phyloP scores from a whole-genome alignment of 139 green algal species.

The Bryopsis sp. region DNA sequence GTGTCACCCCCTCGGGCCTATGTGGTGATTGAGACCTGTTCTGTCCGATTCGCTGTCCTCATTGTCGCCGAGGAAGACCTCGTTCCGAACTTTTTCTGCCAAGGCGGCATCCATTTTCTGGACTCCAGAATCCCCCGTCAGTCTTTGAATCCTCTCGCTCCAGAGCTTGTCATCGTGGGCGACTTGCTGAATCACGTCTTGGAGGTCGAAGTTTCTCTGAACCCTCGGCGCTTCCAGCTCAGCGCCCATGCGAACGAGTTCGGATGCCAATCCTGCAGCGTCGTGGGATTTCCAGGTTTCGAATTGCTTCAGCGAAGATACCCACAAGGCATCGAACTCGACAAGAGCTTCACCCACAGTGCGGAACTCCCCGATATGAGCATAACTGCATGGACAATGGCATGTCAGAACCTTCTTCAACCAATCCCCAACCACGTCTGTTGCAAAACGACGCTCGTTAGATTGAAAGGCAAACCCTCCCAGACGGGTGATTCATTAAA shows the following conservation, averaged over 20 bases:
- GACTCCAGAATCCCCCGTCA: conserved; percentile 48
- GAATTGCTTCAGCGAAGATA: conserved; percentile 86
- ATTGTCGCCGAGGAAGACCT: no score
- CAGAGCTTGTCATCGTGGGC: conserved; percentile 63
- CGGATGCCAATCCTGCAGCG: conserved; percentile 56
- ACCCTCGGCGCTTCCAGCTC: conserved; percentile 36
- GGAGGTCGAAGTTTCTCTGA: conserved; percentile 19
- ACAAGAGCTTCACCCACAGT: conserved; percentile 28
- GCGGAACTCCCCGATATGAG: not conserved
- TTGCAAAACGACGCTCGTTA: no score
- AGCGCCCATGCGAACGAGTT: conserved; percentile 51
- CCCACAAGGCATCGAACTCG: conserved; percentile 71
- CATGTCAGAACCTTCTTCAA: no score
- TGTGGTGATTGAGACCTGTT: not conserved
- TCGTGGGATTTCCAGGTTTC: conserved; percentile 82
- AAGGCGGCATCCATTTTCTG: conserved; percentile 63
- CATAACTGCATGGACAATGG: no score
- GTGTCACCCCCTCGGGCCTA: conserved; percentile 14
- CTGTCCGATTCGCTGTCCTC: no score
- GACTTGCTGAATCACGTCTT: conserved; percentile 52
- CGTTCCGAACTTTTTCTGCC: no score
- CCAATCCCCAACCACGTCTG: no score
- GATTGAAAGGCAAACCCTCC: no score
- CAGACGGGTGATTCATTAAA: no score
- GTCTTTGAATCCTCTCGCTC: conserved; percentile 43